Conservation (phyloP, 192 early-diverging fungal genomes). For the Entophlyctis helioformis region DNA sequence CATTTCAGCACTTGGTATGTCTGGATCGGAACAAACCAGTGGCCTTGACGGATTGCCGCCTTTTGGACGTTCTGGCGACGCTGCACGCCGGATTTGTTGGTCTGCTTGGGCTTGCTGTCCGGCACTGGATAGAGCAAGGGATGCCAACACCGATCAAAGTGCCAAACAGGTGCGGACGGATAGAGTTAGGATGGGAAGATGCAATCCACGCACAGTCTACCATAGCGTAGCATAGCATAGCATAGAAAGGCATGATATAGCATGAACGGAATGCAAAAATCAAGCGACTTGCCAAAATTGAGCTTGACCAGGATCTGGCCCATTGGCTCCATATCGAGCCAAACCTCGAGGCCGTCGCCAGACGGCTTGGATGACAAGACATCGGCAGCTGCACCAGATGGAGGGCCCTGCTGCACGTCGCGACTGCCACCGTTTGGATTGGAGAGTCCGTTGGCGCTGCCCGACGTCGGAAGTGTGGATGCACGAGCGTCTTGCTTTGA, state of each 20-base stretch:
- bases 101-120: conserved; percentile 3
- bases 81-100: conserved; percentile 22
- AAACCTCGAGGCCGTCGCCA: conserved; percentile 40
- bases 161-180: too few relatives aligned
- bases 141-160: too few relatives aligned
- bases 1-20: conserved; percentile 99
- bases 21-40: conserved; percentile 81
- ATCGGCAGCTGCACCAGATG: too few relatives aligned
- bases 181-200: too few relatives aligned
- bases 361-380: conserved; percentile 24
- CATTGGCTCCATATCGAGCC: conserved; percentile 87
- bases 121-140: too few relatives aligned
- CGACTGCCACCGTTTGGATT: too few relatives aligned
- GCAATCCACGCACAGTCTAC: too few relatives aligned
- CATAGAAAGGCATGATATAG: too few relatives aligned
- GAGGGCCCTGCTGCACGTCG: too few relatives aligned
- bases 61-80: conserved; percentile 66
- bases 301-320: conserved; percentile 76
- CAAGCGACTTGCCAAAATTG: conserved; percentile 54
- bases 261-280: too few relatives aligned
- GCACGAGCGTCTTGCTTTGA: conserved; percentile 38
- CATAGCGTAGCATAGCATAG: too few relatives aligned
- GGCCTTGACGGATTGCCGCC: conserved; percentile 79
- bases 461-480: not conserved
- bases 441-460: not conserved